phyloP scores from a whole-genome alignment of 1,284 basidiomycete genomes.

The Leccinum pallidistipes region DNA sequence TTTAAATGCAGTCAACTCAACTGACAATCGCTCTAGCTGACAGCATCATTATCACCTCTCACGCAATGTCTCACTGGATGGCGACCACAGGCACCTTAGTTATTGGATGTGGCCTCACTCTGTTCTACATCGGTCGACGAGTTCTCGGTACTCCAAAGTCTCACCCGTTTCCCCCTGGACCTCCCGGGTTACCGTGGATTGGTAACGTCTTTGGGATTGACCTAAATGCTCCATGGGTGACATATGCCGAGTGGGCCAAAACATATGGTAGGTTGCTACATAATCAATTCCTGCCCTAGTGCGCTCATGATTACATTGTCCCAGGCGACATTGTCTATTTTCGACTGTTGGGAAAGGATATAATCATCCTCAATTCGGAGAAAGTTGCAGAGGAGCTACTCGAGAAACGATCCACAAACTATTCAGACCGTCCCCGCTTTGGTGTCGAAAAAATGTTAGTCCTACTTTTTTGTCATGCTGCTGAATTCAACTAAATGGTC shows the following conservation, averaged over 20 bases:
- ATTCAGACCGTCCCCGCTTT: constrained; percentile 7
- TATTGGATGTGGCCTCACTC: too few relatives aligned
- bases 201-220: constrained; percentile 8
- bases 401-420: constrained; percentile 6
- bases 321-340: not conserved
- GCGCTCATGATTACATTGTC: not conserved
- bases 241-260: constrained; percentile 11
- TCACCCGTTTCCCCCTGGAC: constrained; percentile 8
- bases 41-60: too few relatives aligned
- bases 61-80: too few relatives aligned
- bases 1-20: not conserved
- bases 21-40: too few relatives aligned
- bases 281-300: too few relatives aligned
- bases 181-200: constrained; percentile 11
- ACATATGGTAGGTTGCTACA: constrained; percentile 11
- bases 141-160: not conserved
- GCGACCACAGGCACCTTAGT: too few relatives aligned
- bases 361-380: not conserved
- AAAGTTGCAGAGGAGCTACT: constrained; percentile 3
- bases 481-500: not conserved
- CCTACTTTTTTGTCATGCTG: not conserved
- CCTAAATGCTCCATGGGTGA: constrained; percentile 6
- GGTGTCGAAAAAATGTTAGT: not conserved
- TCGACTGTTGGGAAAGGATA: not conserved
- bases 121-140: not conserved